These are phyloP conservation scores for Graphiopsis chlorocephala DNA, from an alignment of 2,329 filamentous ascomycete species.

Conservation along the genomic window DNA sequence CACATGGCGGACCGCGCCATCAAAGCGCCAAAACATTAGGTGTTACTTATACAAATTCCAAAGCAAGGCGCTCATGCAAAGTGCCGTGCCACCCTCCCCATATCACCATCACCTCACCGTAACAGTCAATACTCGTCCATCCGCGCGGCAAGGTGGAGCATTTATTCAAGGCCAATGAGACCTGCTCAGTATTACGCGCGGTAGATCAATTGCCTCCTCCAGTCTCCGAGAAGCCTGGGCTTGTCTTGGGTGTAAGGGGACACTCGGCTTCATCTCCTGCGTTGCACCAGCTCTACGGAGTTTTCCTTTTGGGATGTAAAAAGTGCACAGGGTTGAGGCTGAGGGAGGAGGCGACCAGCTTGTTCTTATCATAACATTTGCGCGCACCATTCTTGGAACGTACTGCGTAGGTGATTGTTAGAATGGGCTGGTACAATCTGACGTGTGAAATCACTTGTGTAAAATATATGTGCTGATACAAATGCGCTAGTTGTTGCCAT, in stretches of 20 bases:
- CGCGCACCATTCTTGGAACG: not conserved
- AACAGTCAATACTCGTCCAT: not conserved
- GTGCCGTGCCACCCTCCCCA: not conserved
- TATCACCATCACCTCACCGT: not conserved
- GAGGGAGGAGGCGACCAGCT: conserved; percentile 13
- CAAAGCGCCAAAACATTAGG: not conserved
- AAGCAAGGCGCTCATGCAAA: not conserved
- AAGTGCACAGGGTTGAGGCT: not conserved
- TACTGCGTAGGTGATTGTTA: not conserved
- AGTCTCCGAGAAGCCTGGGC: conserved; percentile 19
- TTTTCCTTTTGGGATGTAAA: conserved; percentile 8
- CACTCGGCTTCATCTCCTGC: not conserved
- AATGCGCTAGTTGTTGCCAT: not conserved
- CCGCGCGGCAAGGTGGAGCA: conserved; percentile 54
- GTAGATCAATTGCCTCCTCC: conserved; percentile 39
- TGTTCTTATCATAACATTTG: not conserved
- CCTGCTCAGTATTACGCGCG: conserved; percentile 55
- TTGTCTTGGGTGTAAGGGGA: conserved; percentile 1
- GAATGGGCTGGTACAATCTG: not conserved
- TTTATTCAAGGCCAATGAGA: conserved; percentile 50
- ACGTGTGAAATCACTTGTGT: not conserved
- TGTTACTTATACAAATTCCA: not conserved
- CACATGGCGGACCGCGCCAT: not conserved
- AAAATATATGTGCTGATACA: not conserved
- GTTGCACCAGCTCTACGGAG: conserved; percentile 10